Conservation (phyloP, 176 grass and related monocot species). For the Alopecurus myosuroides region DNA sequence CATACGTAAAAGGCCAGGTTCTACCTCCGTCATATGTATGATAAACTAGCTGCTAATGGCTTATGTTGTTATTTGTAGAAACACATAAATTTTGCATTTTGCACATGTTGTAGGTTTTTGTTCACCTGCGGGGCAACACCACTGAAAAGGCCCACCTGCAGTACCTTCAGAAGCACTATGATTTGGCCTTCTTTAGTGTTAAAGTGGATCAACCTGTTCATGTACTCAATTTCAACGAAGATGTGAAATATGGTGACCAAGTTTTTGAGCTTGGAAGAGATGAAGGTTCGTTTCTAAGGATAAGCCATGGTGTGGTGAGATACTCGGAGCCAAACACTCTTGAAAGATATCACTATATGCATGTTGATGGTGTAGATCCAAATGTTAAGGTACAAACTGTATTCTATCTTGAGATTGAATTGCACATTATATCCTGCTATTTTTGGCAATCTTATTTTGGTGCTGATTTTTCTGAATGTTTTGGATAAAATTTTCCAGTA, state of each 20-base stretch:
- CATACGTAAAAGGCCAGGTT: background rate
- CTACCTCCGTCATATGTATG: background rate
- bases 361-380: background rate
- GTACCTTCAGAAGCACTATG: slow-evolving; percentile 12
- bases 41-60: background rate
- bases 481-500: background rate
- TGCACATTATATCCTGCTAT: background rate
- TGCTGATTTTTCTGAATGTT: background rate
- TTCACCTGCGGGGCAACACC: background rate
- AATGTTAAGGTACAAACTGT: background rate
- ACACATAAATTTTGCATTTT: background rate
- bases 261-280: background rate
- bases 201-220: background rate
- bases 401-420: background rate
- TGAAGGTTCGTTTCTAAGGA: background rate
- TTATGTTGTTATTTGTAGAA: background rate
- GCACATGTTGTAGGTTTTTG: background rate
- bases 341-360: background rate
- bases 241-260: background rate
- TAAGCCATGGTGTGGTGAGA: background rate
- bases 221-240: background rate
- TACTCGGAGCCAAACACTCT: background rate
- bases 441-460: background rate
- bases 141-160: background rate
- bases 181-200: background rate